Base-by-base conservation (phyloP, 192 early-diverging fungal species). In the Backusella liffmaniae region DNA sequence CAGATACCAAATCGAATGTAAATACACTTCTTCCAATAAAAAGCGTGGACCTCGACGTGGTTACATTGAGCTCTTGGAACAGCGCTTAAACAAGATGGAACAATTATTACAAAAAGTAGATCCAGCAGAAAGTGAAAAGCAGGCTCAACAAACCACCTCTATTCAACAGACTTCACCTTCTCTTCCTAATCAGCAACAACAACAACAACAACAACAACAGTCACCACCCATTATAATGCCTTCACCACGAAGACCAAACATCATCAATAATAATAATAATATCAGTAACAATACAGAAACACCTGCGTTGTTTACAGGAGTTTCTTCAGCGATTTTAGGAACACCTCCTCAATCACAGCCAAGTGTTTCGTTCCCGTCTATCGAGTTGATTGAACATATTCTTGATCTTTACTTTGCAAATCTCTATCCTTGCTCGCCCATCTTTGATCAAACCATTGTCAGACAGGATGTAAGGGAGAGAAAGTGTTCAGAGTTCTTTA, bases 1-100 rank as follows among this genome's bases (percentile, higher is more conserved):
- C 39, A 90, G 92, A 80, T 85, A 91, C 46, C 86, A 86, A 53
- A 75, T 70, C 53, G 81, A 84, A 30, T 98, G 96, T 79, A 86
- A 93, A 8, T 98, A 95, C 81, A 87, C 92, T 62, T 94, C 94
- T 8, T 90, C 88, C 70, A 93, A 91, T 77, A 94, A 96, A 81
- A 96, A 97, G 82, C 88, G 95, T 42, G 95, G 96, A 0, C 96
- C 95, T 34, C 90, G 95, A 15, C 91, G 89, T 41, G 92, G 93
- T 1, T 92, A 94, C 71, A 92, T 95, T 37, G 92, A 92, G 74
- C 85, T 89, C 4, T 79, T 95, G 9, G 93, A 95, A 75, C 89
- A 90, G 46, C 87, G 91, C 36, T 75, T 95, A 23, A 90, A 92
- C 72, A 89, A 92, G 67, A 93, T 95, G 91, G 94, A 95, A 76